These are phyloP conservation scores for Brassica carinata DNA, from an alignment of 345 rosid genomes.

Conservation along the genomic window DNA sequence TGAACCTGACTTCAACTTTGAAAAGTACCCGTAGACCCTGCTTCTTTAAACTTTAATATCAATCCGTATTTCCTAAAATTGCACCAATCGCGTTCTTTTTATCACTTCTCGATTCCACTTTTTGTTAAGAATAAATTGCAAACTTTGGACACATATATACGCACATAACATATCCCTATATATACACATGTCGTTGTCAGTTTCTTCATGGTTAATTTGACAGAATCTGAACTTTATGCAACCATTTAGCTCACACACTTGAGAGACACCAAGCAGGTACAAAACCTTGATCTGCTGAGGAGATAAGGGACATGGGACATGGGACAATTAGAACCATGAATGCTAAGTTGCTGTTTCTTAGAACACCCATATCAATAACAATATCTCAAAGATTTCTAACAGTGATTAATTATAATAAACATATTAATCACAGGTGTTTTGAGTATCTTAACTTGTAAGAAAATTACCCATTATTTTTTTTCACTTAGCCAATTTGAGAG, in stretches of 20 bases:
- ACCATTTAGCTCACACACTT: neutral
- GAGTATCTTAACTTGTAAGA: neutral
- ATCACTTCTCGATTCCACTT: conserved; percentile 18
- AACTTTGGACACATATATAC: neutral
- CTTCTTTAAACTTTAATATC: neutral
- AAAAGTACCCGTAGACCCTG: neutral
- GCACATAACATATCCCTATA: neutral
- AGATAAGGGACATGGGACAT: conserved; percentile 10
- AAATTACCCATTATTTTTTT: neutral
- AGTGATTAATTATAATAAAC: neutral
- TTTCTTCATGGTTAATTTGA: neutral
- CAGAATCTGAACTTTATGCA: conserved; percentile 1
- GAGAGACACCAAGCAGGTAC: conserved; percentile 4
- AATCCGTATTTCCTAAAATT: conserved; percentile 7
- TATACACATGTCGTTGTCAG: neutral
- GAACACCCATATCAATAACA: neutral
- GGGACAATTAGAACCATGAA: neutral
- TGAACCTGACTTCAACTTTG: conserved; percentile 12
- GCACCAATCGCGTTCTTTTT: conserved; percentile 3
- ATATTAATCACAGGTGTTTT: neutral
- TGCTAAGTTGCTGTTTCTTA: neutral
- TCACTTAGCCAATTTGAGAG: neutral
- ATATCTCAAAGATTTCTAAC: neutral
- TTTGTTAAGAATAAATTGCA: conserved; percentile 1
- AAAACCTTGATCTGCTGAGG: neutral